phyloP scores from a whole-genome alignment of 495 filamentous ascomycete genomes.

The Corynascus novoguineensis region DNA sequence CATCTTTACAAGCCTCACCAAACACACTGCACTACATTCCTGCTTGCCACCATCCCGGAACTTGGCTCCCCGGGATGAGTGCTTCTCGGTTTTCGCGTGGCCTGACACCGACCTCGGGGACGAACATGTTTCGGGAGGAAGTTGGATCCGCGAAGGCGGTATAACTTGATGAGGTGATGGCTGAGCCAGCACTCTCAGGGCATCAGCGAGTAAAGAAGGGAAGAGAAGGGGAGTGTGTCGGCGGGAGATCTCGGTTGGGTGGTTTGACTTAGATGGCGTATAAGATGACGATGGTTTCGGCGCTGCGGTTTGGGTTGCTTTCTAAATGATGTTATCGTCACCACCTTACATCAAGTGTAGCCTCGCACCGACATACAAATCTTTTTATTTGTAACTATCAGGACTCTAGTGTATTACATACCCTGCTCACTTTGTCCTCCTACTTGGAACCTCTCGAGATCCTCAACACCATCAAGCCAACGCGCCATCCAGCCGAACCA shows the following conservation, averaged over 20 bases:
- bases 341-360: neutral
- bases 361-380: neutral
- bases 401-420: neutral
- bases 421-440: no score
- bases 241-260: slow-evolving; percentile 4
- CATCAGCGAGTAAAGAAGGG: neutral
- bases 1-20: no score
- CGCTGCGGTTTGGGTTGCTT: neutral
- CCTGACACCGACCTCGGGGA: neutral
- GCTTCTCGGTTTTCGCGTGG: no score
- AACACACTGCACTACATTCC: no score
- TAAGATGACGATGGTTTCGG: slow-evolving; percentile 12
- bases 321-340: slow-evolving; percentile 14
- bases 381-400: no score
- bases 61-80: no score
- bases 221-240: neutral
- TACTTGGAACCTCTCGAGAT: no score
- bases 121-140: neutral
- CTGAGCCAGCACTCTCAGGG: neutral
- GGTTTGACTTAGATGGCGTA: neutral
- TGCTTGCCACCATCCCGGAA: no score
- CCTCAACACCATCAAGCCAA: no score
- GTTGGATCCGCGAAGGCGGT: neutral
- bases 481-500: no score
- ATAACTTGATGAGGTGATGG: neutral